Evolutionary conservation across 2,329 filamentous ascomycete genomes (phyloP), one percentile per base, ranked within the genome.

Genomic region (Lasiodiplodia theobromae): DNA sequence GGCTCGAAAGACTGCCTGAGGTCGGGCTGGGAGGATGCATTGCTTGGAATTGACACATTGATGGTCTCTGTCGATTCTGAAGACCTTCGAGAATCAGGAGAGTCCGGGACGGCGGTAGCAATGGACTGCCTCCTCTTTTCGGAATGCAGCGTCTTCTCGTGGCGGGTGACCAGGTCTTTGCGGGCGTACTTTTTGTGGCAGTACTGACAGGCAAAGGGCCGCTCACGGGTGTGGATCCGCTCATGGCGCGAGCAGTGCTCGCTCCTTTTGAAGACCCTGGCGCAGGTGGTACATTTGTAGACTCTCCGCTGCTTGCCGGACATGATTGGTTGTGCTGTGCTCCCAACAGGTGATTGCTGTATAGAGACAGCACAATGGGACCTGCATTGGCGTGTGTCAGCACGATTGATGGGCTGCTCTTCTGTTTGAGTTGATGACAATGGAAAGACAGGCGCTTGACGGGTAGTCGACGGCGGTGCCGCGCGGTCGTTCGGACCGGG

Each of bases 141-240:
- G 54, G 74, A 71, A 62, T 79, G 77, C 16, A 79, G 69, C 12
- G 77, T 77, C 53, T 74, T 72, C 54, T 78, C 77, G 63, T 79
- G 77, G 56, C 77, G 73, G 62, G 78, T 76, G 16, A 79, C 74
- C n/a, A 79, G 72, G 68, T 79, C 77, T 76, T 77, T 79, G 68
- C 77, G 72, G 58, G 76, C 76, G 69, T 78, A 79, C 58, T 70
- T 73, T 23, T 75, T 71, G 21, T 75, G 73, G 71, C 77, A 79
- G 60, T 76, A 78, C 44, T 72, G 70, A 69, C 77, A 79, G 28
- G 72, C 63, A 66, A 78, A 79, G 10, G 77, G 77, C 31, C 74
- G 73, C 68, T 78, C 77, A 34, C 76, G 75, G 5, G 75, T 77
- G 64, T 78, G 77, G 12, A 75, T 76, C 49, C 77, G 70, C 68